Evolutionary conservation across 768 basidiomycete genomes (phyloP), one percentile per base, ranked within the genome.

Genomic region (Aureoboletus auriporus): DNA sequence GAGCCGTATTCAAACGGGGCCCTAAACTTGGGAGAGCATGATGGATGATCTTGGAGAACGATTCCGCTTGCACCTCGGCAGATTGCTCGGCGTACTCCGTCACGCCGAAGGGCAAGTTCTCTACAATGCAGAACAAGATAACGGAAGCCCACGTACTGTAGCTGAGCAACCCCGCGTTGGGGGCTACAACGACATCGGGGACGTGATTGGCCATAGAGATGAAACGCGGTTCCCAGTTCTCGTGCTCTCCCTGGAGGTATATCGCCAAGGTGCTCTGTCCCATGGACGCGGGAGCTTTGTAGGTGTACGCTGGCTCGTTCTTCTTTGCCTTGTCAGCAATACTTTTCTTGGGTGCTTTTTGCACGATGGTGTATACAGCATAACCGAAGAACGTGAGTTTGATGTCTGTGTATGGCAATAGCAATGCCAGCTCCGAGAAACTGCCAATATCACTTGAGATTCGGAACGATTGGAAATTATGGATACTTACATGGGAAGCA

Each of bases 401-500:
- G 49, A 76, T 63, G 51, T 77, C 74, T 16, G 73, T 74, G 52
- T 75, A 57, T 14, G 74, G 74, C 14, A 75, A 56, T 33, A 76
- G 58, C 20, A 77, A 57, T 5, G 73, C 76, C 33, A 77, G 56
- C 52, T 78, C 75, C 12, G 71, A 69, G 53, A 75, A 76, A 30
- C 76, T 74, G 44, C 28, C 27, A 34, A 41, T 13, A 20, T 20
- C n/a, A 10, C 49, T 17, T 49, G 43, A 44, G 43, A 23, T 14
- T 16, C 13, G 36, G 45, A 31, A 28, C 20, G 12, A 31, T 3
- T 2, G 8, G 30, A 8, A 26, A 38, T 13, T 23, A 16, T 16
- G 47, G 30, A 9, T 14, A 68, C 72, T 27, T 39, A 75, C 75
- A 71, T 42, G 13, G 71, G 74, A 30, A 74, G 57, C 55, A 68